These are phyloP conservation scores for Aspergillus ochraceus DNA, from an alignment of 2,329 filamentous ascomycete genomes.

Conservation along the genomic window DNA sequence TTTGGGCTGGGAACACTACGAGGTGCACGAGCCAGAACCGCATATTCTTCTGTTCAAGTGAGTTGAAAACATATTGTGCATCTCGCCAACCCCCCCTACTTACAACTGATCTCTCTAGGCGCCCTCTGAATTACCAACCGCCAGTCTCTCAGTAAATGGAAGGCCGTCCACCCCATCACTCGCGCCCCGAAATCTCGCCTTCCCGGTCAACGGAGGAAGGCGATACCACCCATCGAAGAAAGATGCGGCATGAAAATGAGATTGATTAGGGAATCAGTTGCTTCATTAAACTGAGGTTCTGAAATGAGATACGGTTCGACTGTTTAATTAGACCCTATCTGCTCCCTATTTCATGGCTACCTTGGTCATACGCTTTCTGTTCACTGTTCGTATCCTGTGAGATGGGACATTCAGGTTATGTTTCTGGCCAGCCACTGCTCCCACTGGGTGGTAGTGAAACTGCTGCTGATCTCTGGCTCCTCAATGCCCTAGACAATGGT, in stretches of 20 bases:
- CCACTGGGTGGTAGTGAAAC: conserved; percentile 81
- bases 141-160: conserved; percentile 47
- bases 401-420: conserved; percentile 45
- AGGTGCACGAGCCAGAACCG: conserved; percentile 97
- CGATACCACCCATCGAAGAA: not conserved
- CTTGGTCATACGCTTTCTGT: conserved; percentile 5
- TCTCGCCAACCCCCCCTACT: conserved; percentile 8
- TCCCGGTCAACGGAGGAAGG: not conserved
- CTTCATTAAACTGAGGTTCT: conserved; percentile 27
- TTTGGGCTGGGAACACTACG: conserved; percentile 98
- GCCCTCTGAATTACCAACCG: conserved; percentile 81
- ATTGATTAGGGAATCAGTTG: conserved; percentile 21
- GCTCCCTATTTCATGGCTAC: conserved; percentile 9
- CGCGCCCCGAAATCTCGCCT: not conserved
- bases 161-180: not conserved
- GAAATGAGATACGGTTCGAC: conserved; percentile 32
- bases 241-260: conserved; percentile 8
- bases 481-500: conserved; percentile 59
- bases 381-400: conserved; percentile 1
- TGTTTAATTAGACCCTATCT: conserved; percentile 16
- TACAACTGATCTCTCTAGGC: conserved; percentile 51
- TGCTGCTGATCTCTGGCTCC: conserved; percentile 73
- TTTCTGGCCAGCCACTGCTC: conserved; percentile 75
- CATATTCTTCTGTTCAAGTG: conserved; percentile 99
- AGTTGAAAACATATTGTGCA: conserved; percentile 40